Evolutionary conservation across 768 basidiomycete species (phyloP).

Genomic region (Rhodotorula babjevae): DNA sequence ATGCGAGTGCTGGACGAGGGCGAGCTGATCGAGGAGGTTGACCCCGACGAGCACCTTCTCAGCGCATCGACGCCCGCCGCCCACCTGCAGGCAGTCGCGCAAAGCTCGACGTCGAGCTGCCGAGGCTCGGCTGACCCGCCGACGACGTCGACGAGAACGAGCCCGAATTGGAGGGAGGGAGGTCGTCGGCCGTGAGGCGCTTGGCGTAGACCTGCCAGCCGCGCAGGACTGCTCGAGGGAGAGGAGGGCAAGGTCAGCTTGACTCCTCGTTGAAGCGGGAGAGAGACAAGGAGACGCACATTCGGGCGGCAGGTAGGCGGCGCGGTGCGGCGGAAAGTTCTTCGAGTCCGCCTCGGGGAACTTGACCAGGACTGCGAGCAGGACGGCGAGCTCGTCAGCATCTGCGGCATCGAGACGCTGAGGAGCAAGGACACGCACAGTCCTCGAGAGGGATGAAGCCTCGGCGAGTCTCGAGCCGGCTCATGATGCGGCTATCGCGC

Average conservation of each 20-base stretch:
- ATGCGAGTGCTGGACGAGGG: no score
- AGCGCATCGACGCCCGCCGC: no score
- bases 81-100: no score
- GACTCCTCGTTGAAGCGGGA: no score
- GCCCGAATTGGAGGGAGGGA: conserved; percentile 9
- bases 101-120: not conserved
- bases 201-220: conserved; percentile 28
- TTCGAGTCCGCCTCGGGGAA: not conserved
- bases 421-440: not conserved
- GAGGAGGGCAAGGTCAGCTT: no score
- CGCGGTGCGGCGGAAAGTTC: conserved; percentile 15
- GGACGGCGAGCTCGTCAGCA: not conserved
- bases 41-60: no score
- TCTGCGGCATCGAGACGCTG: no score
- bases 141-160: not conserved
- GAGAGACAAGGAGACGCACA: conserved; percentile 6
- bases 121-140: not conserved
- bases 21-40: no score
- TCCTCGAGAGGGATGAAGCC: conserved; percentile 36
- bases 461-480: conserved; percentile 29
- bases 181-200: conserved; percentile 8
- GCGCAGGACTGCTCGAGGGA: conserved; percentile 10
- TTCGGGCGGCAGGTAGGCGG: conserved; percentile 18
- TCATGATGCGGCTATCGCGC: conserved; percentile 36
- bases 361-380: conserved; percentile 6